Evolutionary conservation across 2,329 filamentous ascomycete species (phyloP).

Genomic region (Coleophoma cylindrospora): DNA sequence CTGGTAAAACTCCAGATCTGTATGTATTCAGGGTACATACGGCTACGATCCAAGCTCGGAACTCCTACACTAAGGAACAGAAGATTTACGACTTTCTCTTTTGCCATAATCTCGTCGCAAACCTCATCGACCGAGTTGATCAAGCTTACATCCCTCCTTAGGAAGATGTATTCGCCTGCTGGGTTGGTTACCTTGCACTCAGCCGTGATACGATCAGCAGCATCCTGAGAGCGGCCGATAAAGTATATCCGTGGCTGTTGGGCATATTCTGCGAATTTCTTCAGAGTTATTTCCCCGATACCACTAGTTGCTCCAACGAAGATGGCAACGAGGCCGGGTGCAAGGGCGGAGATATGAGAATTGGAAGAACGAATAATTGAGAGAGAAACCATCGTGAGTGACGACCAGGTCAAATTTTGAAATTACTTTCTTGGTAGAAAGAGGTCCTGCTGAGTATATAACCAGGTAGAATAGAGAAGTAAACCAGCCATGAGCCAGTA

Average conservation of each 20-base stretch:
- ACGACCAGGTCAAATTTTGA: neutral
- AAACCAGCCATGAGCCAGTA: too few relatives aligned
- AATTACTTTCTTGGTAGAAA: neutral
- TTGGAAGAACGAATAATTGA: constrained; percentile 29
- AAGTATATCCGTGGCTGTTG: constrained; percentile 36
- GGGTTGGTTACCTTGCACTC: constrained; percentile 37
- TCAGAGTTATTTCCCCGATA: constrained; percentile 40
- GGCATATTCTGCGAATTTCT: constrained; percentile 34
- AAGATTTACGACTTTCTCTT: constrained; percentile 46
- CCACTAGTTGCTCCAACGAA: constrained; percentile 46
- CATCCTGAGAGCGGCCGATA: constrained; percentile 37
- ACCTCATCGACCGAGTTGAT: constrained; percentile 41
- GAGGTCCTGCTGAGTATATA: neutral
- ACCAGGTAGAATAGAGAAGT: neutral
- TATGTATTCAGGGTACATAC: neutral
- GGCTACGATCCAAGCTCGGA: constrained; percentile 19
- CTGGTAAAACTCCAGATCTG: neutral
- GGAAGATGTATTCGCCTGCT: constrained; percentile 35
- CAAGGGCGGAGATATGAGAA: constrained; percentile 25
- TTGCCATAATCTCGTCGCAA: constrained; percentile 40
- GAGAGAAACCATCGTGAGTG: constrained; percentile 29
- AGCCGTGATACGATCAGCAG: constrained; percentile 29
- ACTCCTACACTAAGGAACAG: constrained; percentile 46
- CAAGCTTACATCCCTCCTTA: constrained; percentile 37
- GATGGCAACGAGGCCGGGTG: constrained; percentile 37